A percentile compares a stretch with the other conserved stretches of the same genome.
Conservation (phyloP, 2,329 filamentous ascomycete species). For the Aspergillus calidoustus region DNA sequence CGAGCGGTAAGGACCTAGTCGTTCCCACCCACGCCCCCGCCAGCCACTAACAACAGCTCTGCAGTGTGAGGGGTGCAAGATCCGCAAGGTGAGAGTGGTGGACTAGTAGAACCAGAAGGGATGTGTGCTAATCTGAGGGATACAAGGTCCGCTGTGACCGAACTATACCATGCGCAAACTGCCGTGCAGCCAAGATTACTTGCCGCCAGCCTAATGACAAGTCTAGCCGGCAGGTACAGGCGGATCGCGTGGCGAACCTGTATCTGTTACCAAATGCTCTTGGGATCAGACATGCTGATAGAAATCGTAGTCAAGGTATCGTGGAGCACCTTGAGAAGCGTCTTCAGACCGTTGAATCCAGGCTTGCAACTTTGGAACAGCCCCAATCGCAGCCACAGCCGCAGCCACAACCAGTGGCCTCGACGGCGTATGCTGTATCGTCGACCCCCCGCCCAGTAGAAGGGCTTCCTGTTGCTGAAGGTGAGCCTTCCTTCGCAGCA, state of each 20-base stretch:
- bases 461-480: background rate
- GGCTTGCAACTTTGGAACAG: background rate
- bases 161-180: background rate
- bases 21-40: background rate
- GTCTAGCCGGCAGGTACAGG: background rate
- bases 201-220: background rate
- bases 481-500: slow-evolving; percentile 6
- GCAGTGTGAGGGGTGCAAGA: background rate
- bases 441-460: too few relatives aligned
- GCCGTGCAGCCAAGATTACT: background rate
- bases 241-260: background rate
- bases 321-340: background rate
- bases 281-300: background rate
- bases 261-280: background rate
- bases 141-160: background rate
- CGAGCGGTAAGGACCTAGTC: too few relatives aligned
- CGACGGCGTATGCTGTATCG: background rate
- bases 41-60: background rate
- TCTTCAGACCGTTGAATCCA: background rate
- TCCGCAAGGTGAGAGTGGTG: background rate
- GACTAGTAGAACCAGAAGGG: too few relatives aligned
- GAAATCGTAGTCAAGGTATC: background rate
- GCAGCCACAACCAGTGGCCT: background rate
- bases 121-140: too few relatives aligned
- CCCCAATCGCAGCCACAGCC: background rate